Evolutionary conservation across 352 stramenopile genomes (phyloP).

Genomic region (Pythium folliculosum): DNA sequence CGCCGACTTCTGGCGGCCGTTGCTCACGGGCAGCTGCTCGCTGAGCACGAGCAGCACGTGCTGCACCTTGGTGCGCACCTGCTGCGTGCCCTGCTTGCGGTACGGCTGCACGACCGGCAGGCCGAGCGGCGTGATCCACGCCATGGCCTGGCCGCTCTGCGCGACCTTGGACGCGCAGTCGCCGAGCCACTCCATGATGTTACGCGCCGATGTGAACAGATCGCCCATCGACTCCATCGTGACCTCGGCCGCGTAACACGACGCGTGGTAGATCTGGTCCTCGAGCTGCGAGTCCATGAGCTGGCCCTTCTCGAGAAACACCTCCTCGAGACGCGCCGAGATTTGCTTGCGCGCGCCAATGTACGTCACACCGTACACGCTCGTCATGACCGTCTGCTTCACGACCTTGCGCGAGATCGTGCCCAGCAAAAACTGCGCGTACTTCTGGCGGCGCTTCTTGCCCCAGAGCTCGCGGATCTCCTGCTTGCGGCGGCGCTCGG

Average conservation of each 20-base stretch:
- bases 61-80: conserved; percentile 86
- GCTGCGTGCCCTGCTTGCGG: conserved; percentile 75
- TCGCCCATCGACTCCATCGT: conserved; percentile 98
- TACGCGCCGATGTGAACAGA: conserved; percentile 94
- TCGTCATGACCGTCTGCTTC: conserved; percentile 99
- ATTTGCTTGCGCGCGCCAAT: conserved; percentile 99
- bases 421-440: conserved; percentile 68
- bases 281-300: conserved; percentile 81
- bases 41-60: conserved; percentile 87
- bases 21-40: conserved; percentile 62
- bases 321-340: conserved; percentile 94
- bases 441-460: conserved; percentile 62
- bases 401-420: conserved; percentile 95
- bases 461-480: conserved; percentile 28
- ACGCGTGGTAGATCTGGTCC: conserved; percentile 83
- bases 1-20: conserved; percentile 91
- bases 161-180: conserved; percentile 76
- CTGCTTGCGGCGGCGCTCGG: conserved; percentile 28
- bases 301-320: conserved; percentile 76
- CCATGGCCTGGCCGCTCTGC: conserved; percentile 92
- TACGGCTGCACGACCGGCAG: conserved; percentile 99
- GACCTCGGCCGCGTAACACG: conserved; percentile 92
- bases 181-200: conserved; percentile 94
- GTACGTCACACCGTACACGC: conserved; percentile 99
- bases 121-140: conserved; percentile 98